Evolutionary conservation across 2,329 filamentous ascomycete species (phyloP).

Genomic region (Claviceps fusiformis): DNA sequence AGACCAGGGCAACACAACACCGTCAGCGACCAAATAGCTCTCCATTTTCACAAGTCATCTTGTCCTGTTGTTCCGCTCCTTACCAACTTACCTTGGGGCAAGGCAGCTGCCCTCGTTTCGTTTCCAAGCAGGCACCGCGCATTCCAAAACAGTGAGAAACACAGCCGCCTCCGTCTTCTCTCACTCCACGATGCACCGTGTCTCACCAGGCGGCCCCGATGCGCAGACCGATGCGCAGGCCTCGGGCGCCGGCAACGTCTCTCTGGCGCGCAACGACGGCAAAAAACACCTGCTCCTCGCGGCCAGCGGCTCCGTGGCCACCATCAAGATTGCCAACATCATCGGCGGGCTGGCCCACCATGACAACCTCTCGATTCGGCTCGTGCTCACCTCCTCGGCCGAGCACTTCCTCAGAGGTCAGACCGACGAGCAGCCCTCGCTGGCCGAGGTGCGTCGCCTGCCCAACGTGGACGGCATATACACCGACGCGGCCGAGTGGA

Average conservation of each 20-base stretch:
- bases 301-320: conserved; percentile 53
- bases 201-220: neutral
- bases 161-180: no score
- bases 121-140: no score
- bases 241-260: conserved; percentile 19
- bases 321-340: conserved; percentile 68
- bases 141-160: no score
- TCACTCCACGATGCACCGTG: neutral
- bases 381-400: conserved; percentile 66
- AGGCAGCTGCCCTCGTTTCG: no score
- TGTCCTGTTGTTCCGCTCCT: no score
- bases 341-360: conserved; percentile 39
- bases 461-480: conserved; percentile 72
- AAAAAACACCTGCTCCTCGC: conserved; percentile 30
- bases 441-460: conserved; percentile 43
- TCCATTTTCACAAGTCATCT: no score
- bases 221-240: neutral
- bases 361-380: conserved; percentile 59
- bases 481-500: conserved; percentile 77
- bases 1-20: no score
- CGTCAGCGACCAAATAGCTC: no score
- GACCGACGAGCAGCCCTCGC: conserved; percentile 58
- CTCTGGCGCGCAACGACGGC: conserved; percentile 21
- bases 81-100: no score
- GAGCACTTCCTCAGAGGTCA: conserved; percentile 65